Evolutionary conservation across 768 basidiomycete species (phyloP).

Genomic region (Mycena pura): DNA sequence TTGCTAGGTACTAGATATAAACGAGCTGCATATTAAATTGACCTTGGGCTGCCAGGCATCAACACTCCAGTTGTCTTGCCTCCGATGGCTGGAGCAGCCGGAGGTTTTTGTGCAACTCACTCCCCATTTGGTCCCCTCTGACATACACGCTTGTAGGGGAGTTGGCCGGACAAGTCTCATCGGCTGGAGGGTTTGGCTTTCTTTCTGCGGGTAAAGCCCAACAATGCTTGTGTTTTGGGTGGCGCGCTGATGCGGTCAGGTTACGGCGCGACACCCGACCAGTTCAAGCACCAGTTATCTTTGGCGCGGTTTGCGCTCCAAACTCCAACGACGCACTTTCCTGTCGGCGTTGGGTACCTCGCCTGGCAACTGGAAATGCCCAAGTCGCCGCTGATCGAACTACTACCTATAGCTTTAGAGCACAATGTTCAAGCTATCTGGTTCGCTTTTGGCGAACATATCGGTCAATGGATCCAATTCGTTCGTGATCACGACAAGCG

Average conservation of each 20-base stretch:
- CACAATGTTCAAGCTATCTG: constrained; percentile 70
- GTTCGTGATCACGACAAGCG: constrained; percentile 62
- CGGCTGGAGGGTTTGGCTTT: constrained; percentile 81
- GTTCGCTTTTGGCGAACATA: constrained; percentile 72
- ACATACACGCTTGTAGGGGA: constrained; percentile 37
- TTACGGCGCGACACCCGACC: constrained; percentile 47
- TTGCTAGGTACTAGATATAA: constrained; percentile 49
- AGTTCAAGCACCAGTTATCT: constrained; percentile 57
- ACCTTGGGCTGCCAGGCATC: constrained; percentile 15
- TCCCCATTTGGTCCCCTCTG: constrained; percentile 10
- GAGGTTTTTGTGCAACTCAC: constrained; percentile 47
- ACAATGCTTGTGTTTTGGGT: constrained; percentile 2
- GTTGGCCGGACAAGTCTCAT: constrained; percentile 65
- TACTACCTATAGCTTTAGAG: constrained; percentile 59
- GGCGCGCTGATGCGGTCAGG: constrained; percentile 47
- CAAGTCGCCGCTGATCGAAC: constrained; percentile 42
- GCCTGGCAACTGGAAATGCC: constrained; percentile 71
- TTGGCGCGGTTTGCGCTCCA: constrained; percentile 56
- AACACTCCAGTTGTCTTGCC: constrained; percentile 10
- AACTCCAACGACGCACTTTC: constrained; percentile 45
- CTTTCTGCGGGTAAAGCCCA: constrained; percentile 60
- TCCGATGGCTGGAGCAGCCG: constrained; percentile 76
- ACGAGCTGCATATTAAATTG: background rate
- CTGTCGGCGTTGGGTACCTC: constrained; percentile 79
- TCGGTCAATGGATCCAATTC: constrained; percentile 65